A percentile compares a stretch with the other conserved stretches of the same genome.
phyloP scores from a whole-genome alignment of 306 rosid species.

The Begonia fuchsioides region DNA sequence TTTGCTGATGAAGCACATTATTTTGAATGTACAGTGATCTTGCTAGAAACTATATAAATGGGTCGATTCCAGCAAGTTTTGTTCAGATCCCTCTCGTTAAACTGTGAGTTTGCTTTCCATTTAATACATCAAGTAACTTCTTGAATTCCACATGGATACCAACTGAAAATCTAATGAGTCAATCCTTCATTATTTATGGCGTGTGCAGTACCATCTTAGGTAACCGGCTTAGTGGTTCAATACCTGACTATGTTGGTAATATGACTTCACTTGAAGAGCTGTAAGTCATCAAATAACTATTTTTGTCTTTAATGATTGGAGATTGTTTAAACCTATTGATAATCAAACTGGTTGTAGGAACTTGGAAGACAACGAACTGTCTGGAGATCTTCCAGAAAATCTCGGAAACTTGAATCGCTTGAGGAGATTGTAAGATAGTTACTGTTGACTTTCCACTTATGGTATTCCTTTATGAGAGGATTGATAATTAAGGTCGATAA shows the following conservation, averaged over 20 bases:
- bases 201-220: slow-evolving; percentile 50
- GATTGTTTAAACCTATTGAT: slow-evolving; percentile 2
- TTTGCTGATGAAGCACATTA: not conserved
- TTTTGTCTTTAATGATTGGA: not conserved
- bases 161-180: too few species aligned
- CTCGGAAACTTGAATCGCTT: slow-evolving; percentile 45
- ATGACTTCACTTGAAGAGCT: slow-evolving; percentile 27
- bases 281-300: slow-evolving; percentile 29
- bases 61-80: slow-evolving; percentile 41
- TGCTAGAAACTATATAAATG: slow-evolving; percentile 41
- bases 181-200: too few species aligned
- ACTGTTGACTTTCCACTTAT: not conserved
- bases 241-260: slow-evolving; percentile 45
- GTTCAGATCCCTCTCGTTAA: slow-evolving; percentile 19
- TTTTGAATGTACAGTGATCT: slow-evolving; percentile 44
- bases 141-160: too few species aligned
- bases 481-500: too few species aligned
- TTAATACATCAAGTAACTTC: too few species aligned
- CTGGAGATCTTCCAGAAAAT: slow-evolving; percentile 44
- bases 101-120: slow-evolving; percentile 28
- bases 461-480: not conserved
- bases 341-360: slow-evolving; percentile 25
- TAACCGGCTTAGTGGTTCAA: slow-evolving; percentile 46
- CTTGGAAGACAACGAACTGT: slow-evolving; percentile 47
- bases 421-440: slow-evolving; percentile 30